Conservation (phyloP, 2,329 filamentous ascomycete species). For the Aphanocladium album region DNA sequence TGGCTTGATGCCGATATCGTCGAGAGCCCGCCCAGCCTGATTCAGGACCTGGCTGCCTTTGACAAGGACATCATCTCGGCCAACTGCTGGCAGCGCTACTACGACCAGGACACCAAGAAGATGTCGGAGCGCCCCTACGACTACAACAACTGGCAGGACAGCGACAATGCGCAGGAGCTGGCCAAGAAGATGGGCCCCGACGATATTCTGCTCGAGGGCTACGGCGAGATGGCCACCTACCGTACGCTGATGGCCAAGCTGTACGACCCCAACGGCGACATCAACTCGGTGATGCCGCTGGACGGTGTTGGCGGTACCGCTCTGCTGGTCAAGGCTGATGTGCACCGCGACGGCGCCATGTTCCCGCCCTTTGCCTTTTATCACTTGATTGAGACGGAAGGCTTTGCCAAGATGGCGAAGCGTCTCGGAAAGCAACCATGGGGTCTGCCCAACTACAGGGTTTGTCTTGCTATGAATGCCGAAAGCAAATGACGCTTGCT, state of each 20-base stretch:
- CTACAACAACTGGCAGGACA: slow-evolving; percentile 97
- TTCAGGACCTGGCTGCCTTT: slow-evolving; percentile 84
- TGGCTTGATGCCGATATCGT: slow-evolving; percentile 93
- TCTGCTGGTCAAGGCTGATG: slow-evolving; percentile 89
- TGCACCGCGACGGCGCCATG: slow-evolving; percentile 96
- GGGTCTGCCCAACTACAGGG: slow-evolving; percentile 96
- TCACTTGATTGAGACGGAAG: slow-evolving; percentile 94
- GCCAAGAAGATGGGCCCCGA: slow-evolving; percentile 79
- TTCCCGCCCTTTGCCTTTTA: slow-evolving; percentile 97
- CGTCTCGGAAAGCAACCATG: slow-evolving; percentile 78
- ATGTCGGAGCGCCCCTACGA: slow-evolving; percentile 82
- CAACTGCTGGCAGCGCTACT: slow-evolving; percentile 90
- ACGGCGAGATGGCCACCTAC: slow-evolving; percentile 88
- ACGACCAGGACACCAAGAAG: slow-evolving; percentile 62
- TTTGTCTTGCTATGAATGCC: too few relatives aligned
- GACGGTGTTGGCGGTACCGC: slow-evolving; percentile 94
- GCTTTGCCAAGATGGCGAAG: slow-evolving; percentile 95
- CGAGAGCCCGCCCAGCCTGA: slow-evolving; percentile 77
- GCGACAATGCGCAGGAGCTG: slow-evolving; percentile 68
- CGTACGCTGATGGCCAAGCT: slow-evolving; percentile 87
- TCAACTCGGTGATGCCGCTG: slow-evolving; percentile 62
- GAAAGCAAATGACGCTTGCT: neutral
- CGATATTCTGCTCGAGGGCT: slow-evolving; percentile 90
- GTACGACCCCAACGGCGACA: slow-evolving; percentile 52
- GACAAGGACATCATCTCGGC: slow-evolving; percentile 90